phyloP scores from a whole-genome alignment of 2,329 filamentous ascomycete species.

The Septoria petroselini region DNA sequence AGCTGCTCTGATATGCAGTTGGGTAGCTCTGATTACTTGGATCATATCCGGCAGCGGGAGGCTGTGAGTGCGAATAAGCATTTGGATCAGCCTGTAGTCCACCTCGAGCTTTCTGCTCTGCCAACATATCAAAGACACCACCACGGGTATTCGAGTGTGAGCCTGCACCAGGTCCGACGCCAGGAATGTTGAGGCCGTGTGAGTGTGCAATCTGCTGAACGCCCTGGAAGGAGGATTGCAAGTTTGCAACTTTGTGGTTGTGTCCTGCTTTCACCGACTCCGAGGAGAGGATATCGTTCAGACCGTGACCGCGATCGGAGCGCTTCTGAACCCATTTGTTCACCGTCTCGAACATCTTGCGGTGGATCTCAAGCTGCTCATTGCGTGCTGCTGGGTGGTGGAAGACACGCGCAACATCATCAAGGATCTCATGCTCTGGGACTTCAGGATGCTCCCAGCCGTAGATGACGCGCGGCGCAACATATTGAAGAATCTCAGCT shows the following conservation, averaged over 20 bases:
- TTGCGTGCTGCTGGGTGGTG: conserved; percentile 86
- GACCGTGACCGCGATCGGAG: conserved; percentile 60
- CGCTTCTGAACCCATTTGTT: conserved; percentile 73
- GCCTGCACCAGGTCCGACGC: conserved; percentile 24
- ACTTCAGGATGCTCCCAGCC: conserved; percentile 89
- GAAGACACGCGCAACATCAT: conserved; percentile 78
- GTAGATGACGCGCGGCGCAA: conserved; percentile 81
- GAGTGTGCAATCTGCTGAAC: conserved; percentile 28
- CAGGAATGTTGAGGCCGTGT: conserved; percentile 23
- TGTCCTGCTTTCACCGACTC: conserved; percentile 78
- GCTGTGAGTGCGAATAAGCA: conserved; percentile 28
- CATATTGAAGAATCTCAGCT: conserved; percentile 70
- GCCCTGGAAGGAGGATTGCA: conserved; percentile 29
- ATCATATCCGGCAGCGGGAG: conserved; percentile 31
- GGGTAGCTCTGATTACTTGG: conserved; percentile 34
- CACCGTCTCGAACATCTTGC: conserved; percentile 84
- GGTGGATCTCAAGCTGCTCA: conserved; percentile 72
- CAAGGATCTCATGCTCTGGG: conserved; percentile 75
- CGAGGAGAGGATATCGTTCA: conserved; percentile 75
- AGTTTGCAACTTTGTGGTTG: conserved; percentile 59
- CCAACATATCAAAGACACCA: conserved; percentile 34
- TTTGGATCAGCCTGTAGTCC: conserved; percentile 19
- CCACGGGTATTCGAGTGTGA: conserved; percentile 32
- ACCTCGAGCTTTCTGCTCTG: conserved; percentile 16
- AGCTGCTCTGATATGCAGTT: conserved; percentile 38